Conservation (phyloP, 192 early-diverging fungal species). For the Mortierella alpina region DNA sequence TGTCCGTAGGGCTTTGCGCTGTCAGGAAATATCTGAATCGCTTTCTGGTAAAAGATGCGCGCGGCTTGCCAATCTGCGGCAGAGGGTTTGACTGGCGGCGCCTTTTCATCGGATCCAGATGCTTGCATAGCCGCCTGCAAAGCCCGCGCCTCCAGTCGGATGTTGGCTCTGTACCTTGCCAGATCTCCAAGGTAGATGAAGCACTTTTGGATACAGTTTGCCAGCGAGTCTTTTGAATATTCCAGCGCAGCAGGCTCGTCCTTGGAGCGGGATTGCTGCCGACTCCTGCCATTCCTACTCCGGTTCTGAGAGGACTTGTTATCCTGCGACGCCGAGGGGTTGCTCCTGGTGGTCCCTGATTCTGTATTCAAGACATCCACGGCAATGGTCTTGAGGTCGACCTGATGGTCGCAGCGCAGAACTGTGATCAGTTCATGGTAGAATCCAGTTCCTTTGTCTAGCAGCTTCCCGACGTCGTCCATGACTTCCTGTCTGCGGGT, state of each 20-base stretch:
- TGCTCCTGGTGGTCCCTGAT: slow-evolving; percentile 9
- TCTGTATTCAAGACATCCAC: slow-evolving; percentile 43
- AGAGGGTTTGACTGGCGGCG: slow-evolving; percentile 5
- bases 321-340: not conserved
- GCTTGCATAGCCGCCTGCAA: slow-evolving; percentile 16
- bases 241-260: slow-evolving; percentile 4
- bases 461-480: slow-evolving; percentile 55
- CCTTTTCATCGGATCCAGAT: not conserved
- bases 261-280: slow-evolving; percentile 35
- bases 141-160: slow-evolving; percentile 32
- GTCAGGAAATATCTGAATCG: slow-evolving; percentile 34
- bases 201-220: slow-evolving; percentile 61
- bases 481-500: slow-evolving; percentile 38
- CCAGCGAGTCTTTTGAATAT: slow-evolving; percentile 41
- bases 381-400: slow-evolving; percentile 62
- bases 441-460: slow-evolving; percentile 65
- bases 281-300: slow-evolving; percentile 9
- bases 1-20: slow-evolving; percentile 58
- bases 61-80: slow-evolving; percentile 39
- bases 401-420: slow-evolving; percentile 57
- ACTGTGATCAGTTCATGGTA: slow-evolving; percentile 62
- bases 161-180: slow-evolving; percentile 59
- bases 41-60: slow-evolving; percentile 24
- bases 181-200: slow-evolving; percentile 67
- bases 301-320: slow-evolving; percentile 13